Evolutionary conservation across 331 rosid genomes (phyloP).

Genomic region (Saraca asoca): DNA sequence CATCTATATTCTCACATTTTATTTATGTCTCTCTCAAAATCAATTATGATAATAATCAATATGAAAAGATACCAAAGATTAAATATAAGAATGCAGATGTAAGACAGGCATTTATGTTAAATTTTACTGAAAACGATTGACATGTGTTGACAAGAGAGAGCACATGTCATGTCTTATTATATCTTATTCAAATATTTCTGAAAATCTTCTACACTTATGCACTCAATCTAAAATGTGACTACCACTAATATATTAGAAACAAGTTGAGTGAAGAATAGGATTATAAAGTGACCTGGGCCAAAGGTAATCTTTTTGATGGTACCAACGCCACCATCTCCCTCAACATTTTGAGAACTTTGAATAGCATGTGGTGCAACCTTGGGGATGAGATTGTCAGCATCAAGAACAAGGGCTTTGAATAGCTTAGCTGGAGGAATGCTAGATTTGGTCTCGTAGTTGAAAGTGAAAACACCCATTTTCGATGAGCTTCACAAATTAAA

Average conservation of each 20-base stretch:
- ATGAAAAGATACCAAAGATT: too few relatives aligned
- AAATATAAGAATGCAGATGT: too few relatives aligned
- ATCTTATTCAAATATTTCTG: too few relatives aligned
- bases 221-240: not conserved
- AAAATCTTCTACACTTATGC: not conserved
- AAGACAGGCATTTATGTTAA: too few relatives aligned
- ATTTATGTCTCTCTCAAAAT: too few relatives aligned
- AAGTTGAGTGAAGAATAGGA: too few relatives aligned
- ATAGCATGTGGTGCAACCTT: conserved; percentile 44
- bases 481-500: too few relatives aligned
- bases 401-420: conserved; percentile 53
- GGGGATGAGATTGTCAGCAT: conserved; percentile 47
- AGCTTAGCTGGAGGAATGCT: conserved; percentile 38
- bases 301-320: conserved; percentile 26
- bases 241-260: not conserved
- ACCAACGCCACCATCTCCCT: conserved; percentile 59
- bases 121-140: too few relatives aligned
- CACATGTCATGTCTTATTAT: too few relatives aligned
- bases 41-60: too few relatives aligned
- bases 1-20: too few relatives aligned
- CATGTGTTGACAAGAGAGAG: too few relatives aligned
- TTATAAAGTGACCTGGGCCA: not conserved
- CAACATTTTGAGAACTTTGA: conserved; percentile 29
- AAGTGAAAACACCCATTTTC: conserved; percentile 50
- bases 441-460: conserved; percentile 31